phyloP scores from a whole-genome alignment of 805 yeast species.

The Hanseniaspora osmophila region DNA sequence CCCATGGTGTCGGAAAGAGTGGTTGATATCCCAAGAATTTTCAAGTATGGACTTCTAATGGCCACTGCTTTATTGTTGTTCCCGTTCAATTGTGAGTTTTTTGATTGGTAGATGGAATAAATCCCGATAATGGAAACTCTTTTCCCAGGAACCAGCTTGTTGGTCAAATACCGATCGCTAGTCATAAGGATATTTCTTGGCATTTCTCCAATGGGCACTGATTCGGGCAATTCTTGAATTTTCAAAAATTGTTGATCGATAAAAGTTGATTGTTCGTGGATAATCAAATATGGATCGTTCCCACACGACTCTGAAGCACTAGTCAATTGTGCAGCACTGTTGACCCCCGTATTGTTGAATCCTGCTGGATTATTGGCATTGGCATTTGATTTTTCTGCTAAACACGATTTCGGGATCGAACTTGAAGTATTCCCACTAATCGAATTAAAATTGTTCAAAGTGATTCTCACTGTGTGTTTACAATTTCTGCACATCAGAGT shows the following conservation, averaged over 20 bases:
- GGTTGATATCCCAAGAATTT: slow-evolving; percentile 55
- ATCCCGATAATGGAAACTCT: slow-evolving; percentile 86
- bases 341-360: slow-evolving; percentile 4
- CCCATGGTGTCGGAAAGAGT: not conserved
- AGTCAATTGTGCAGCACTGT: slow-evolving; percentile 12
- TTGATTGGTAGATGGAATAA: slow-evolving; percentile 78
- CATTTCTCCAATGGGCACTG: slow-evolving; percentile 98
- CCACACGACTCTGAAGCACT: slow-evolving; percentile 44
- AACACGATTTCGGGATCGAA: slow-evolving; percentile 20
- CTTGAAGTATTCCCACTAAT: slow-evolving; percentile 18
- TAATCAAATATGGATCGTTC: slow-evolving; percentile 80
- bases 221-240: slow-evolving; percentile 93
- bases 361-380: slow-evolving; percentile 6
- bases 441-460: slow-evolving; percentile 23
- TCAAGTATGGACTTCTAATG: slow-evolving; percentile 81
- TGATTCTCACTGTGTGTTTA: slow-evolving; percentile 59
- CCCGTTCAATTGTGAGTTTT: slow-evolving; percentile 30
- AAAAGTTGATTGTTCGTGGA: slow-evolving; percentile 86
- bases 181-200: slow-evolving; percentile 84
- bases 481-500: slow-evolving; percentile 81
- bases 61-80: slow-evolving; percentile 49
- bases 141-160: slow-evolving; percentile 87
- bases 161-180: slow-evolving; percentile 80
- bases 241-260: slow-evolving; percentile 90
- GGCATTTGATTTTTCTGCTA: slow-evolving; percentile 14